These are phyloP conservation scores for Ceraceosorus guamensis DNA, from an alignment of 1,284 basidiomycete genomes.

Conservation along the genomic window DNA sequence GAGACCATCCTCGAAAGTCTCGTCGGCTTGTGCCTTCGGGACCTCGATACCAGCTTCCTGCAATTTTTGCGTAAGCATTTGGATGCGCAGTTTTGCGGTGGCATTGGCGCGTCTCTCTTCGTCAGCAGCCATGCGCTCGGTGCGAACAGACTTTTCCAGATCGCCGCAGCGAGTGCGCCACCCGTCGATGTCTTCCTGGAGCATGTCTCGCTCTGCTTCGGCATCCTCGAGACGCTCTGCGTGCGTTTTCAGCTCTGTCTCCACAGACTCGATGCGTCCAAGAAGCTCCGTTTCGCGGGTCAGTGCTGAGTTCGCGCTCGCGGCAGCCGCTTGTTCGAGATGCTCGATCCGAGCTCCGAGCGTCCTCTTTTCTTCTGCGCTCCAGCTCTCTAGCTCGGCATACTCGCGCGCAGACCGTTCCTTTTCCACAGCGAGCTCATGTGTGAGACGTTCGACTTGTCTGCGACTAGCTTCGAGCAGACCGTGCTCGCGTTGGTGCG, in stretches of 20 bases:
- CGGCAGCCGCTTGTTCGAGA: slow-evolving; percentile 17
- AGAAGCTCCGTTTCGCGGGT: slow-evolving; percentile 7
- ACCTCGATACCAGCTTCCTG: slow-evolving; percentile 12
- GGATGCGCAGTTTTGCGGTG: slow-evolving; percentile 24
- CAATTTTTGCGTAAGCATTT: slow-evolving; percentile 24
- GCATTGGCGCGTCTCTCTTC: slow-evolving; percentile 23
- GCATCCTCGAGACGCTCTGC: slow-evolving; percentile 30
- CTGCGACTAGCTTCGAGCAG: slow-evolving; percentile 24
- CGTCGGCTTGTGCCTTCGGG: slow-evolving; percentile 4
- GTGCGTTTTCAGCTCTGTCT: slow-evolving; percentile 12
- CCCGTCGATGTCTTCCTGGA: slow-evolving; percentile 41
- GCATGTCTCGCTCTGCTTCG: slow-evolving; percentile 40
- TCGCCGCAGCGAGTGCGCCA: slow-evolving; percentile 42
- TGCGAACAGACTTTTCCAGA: slow-evolving; percentile 33
- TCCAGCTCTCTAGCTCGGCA: slow-evolving; percentile 34
- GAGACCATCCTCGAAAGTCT: slow-evolving; percentile 1
- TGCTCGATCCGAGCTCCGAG: slow-evolving; percentile 22
- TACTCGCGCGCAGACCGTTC: slow-evolving; percentile 24
- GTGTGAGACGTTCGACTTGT: slow-evolving; percentile 28
- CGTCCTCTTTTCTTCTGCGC: slow-evolving; percentile 24
- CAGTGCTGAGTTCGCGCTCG: slow-evolving; percentile 4
- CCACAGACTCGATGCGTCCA: neutral
- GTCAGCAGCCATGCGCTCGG: slow-evolving; percentile 30
- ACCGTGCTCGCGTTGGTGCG: slow-evolving; percentile 23
- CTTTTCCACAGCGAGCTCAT: slow-evolving; percentile 23